phyloP scores from a whole-genome alignment of 2,329 filamentous ascomycete species.

The Plectosphaerella cucumerina region DNA sequence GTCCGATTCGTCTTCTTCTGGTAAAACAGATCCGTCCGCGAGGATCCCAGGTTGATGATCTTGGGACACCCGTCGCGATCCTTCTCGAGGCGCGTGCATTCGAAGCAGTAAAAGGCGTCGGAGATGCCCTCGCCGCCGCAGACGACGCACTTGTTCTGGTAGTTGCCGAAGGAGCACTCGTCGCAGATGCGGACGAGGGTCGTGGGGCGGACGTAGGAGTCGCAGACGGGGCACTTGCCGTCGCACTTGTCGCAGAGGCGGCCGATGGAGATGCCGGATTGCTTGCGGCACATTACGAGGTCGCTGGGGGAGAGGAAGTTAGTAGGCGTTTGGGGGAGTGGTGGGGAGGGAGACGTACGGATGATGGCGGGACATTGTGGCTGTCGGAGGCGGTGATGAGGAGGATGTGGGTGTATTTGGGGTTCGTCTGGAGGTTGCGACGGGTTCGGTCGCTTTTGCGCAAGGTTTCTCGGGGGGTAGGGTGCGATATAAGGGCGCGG shows the following conservation, averaged over 20 bases:
- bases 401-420: neutral
- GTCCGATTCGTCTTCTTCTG: constrained; percentile 64
- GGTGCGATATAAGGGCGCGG: constrained; percentile 19
- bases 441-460: constrained; percentile 27
- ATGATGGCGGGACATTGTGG: constrained; percentile 85
- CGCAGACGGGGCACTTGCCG: constrained; percentile 98
- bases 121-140: constrained; percentile 98
- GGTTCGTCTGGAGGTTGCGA: neutral
- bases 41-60: constrained; percentile 97
- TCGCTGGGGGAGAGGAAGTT: constrained; percentile 52
- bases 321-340: constrained; percentile 13
- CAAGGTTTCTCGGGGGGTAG: constrained; percentile 96
- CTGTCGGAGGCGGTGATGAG: constrained; percentile 1
- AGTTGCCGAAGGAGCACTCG: constrained; percentile 99
- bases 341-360: constrained; percentile 54
- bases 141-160: constrained; percentile 99
- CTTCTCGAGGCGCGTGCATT: constrained; percentile 95
- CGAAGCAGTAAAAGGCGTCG: constrained; percentile 98
- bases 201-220: constrained; percentile 96
- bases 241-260: constrained; percentile 99
- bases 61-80: constrained; percentile 97
- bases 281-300: constrained; percentile 99
- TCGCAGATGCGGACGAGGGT: constrained; percentile 98
- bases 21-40: constrained; percentile 79
- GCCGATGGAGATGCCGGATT: constrained; percentile 94